A percentile compares a stretch with the other conserved stretches of the same genome.
phyloP scores from a whole-genome alignment of 768 basidiomycete species.

The Daedaleopsis sinensis region DNA sequence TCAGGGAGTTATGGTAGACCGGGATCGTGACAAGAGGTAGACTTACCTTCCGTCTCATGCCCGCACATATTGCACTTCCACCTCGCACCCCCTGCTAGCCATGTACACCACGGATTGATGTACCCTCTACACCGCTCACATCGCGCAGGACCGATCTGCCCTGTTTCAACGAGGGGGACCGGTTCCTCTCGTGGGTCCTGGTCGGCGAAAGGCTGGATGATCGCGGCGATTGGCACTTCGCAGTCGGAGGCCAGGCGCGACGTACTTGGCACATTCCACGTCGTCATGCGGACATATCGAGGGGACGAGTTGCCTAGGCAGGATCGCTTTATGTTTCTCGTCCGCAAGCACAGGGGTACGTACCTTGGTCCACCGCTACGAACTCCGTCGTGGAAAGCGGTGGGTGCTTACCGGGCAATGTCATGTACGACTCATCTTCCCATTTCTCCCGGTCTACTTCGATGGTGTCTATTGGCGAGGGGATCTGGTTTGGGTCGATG shows the following conservation, averaged over 20 bases:
- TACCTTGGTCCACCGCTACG: slow-evolving; percentile 89
- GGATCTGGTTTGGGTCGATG: slow-evolving; percentile 88
- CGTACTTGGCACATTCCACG: slow-evolving; percentile 85
- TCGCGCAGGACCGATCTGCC: slow-evolving; percentile 74
- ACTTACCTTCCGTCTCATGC: slow-evolving; percentile 81
- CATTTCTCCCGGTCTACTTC: slow-evolving; percentile 80
- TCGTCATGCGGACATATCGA: slow-evolving; percentile 85
- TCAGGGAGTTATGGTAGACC: background rate
- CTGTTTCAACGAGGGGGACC: slow-evolving; percentile 76
- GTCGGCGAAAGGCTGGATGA: slow-evolving; percentile 90
- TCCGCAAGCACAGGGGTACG: slow-evolving; percentile 5
- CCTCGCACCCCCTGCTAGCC: slow-evolving; percentile 76
- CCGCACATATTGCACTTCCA: slow-evolving; percentile 95
- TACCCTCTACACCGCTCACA: slow-evolving; percentile 88
- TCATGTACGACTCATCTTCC: slow-evolving; percentile 71
- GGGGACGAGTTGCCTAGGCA: slow-evolving; percentile 84
- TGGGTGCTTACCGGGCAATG: slow-evolving; percentile 60
- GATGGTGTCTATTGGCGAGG: slow-evolving; percentile 83
- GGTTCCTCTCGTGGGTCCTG: slow-evolving; percentile 78
- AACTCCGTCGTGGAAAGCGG: slow-evolving; percentile 90
- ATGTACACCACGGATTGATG: slow-evolving; percentile 92
- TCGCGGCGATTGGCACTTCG: slow-evolving; percentile 79
- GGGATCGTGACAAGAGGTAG: slow-evolving; percentile 12
- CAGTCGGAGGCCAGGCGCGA: slow-evolving; percentile 81
- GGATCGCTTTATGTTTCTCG: background rate